Percentiles rank a stretch among this genome's conserved stretches.
Evolutionary conservation across 371 early-diverging fungal genomes (phyloP).

Genomic region (Lichtheimia hyalospora): DNA sequence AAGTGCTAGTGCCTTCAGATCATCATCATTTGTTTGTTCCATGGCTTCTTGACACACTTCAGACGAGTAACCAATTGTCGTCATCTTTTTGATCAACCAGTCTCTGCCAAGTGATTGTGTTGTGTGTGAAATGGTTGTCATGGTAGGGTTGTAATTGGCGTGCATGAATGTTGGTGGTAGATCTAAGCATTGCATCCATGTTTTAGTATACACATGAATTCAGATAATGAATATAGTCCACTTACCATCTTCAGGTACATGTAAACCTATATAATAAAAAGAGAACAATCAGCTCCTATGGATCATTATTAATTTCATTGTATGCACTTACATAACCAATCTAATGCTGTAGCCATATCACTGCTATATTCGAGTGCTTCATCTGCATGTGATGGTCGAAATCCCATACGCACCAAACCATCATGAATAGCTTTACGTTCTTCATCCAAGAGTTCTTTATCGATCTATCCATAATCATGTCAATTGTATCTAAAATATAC

Average conservation of each 20-base stretch:
- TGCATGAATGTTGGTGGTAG: conserved; percentile 65
- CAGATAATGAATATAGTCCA: neutral
- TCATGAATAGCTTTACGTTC: conserved; percentile 38
- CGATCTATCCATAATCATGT: conserved; percentile 8
- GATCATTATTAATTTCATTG: neutral
- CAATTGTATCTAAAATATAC: conserved; percentile 7
- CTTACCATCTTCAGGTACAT: conserved; percentile 83
- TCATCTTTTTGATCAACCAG: conserved; percentile 65
- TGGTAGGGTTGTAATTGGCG: conserved; percentile 61
- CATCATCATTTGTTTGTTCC: conserved; percentile 42
- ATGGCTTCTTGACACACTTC: conserved; percentile 50
- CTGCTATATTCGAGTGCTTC: conserved; percentile 70
- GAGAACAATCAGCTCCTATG: neutral
- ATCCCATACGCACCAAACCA: conserved; percentile 67
- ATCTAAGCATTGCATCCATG: conserved; percentile 36
- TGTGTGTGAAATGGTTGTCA: conserved; percentile 60
- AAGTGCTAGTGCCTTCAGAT: conserved; percentile 54
- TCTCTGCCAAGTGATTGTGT: conserved; percentile 58
- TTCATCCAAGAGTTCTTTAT: conserved; percentile 31
- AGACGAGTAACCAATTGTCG: conserved; percentile 59
- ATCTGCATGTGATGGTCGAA: conserved; percentile 67
- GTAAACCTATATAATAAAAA: conserved; percentile 51
- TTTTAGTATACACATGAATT: neutral
- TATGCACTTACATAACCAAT: conserved; percentile 80
- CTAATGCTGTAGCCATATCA: conserved; percentile 60